Evolutionary conservation across 192 early-diverging fungal species (phyloP).

Genomic region (Haplosporangium gracile): DNA sequence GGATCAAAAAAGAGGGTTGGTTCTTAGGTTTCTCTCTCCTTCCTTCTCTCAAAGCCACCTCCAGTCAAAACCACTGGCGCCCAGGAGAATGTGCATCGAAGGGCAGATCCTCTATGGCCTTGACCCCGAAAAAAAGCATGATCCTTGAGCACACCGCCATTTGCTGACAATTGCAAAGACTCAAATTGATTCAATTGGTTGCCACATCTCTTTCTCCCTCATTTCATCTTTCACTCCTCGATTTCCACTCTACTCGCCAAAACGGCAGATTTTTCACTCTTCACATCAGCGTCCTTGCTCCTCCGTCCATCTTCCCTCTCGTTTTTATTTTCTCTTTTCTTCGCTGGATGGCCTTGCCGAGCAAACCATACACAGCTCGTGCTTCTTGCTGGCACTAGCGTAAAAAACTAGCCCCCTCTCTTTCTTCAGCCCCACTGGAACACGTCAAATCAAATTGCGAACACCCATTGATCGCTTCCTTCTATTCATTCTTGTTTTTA

Average conservation of each 20-base stretch:
- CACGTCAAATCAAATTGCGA: not conserved
- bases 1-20: not conserved
- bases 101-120: no score
- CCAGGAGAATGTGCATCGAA: not conserved
- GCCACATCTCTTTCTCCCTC: not conserved
- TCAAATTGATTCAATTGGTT: not conserved
- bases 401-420: not conserved
- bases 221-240: not conserved
- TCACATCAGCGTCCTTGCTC: no score
- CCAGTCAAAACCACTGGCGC: not conserved
- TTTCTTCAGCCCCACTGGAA: not conserved
- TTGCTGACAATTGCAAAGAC: not conserved
- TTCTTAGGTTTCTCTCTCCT: not conserved
- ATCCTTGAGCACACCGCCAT: not conserved
- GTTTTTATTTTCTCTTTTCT: no score
- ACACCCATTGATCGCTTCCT: not conserved
- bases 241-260: not conserved
- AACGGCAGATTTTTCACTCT: not conserved
- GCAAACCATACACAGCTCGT: not conserved
- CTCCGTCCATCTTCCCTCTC: no score
- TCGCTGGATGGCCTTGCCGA: not conserved
- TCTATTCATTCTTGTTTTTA: not conserved
- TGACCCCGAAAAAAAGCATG: not conserved
- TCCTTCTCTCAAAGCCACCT: not conserved
- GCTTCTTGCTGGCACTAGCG: not conserved